Evolutionary conservation across 192 early-diverging fungal genomes (phyloP).

Genomic region (Backusella liffmaniae): DNA sequence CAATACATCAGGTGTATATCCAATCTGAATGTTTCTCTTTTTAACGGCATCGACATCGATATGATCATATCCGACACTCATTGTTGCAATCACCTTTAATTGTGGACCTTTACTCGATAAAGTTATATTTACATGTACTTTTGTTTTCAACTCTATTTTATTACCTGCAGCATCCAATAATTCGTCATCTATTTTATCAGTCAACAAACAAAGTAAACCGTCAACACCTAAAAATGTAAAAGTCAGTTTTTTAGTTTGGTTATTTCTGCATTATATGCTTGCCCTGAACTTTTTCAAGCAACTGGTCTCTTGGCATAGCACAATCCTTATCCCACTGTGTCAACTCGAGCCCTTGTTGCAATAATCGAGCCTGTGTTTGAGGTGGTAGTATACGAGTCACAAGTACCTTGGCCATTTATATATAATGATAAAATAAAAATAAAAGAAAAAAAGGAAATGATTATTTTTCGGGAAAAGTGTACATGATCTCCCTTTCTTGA

Average conservation of each 20-base stretch:
- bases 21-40: constrained; percentile 57
- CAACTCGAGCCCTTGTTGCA: constrained; percentile 42
- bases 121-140: no score
- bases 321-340: constrained; percentile 53
- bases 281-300: constrained; percentile 50
- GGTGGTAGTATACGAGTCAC: constrained; percentile 34
- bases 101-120: constrained; percentile 33
- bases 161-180: constrained; percentile 64
- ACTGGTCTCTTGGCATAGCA: constrained; percentile 46
- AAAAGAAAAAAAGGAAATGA: neutral
- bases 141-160: neutral
- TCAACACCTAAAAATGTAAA: constrained; percentile 36
- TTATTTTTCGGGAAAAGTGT: neutral
- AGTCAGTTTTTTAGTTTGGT: neutral
- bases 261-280: neutral
- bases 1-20: constrained; percentile 84
- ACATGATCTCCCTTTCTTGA: neutral
- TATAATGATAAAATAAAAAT: neutral
- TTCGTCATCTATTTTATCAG: constrained; percentile 74
- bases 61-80: constrained; percentile 85
- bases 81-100: constrained; percentile 73
- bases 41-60: constrained; percentile 58
- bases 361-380: constrained; percentile 22
- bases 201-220: constrained; percentile 65
- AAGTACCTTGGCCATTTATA: constrained; percentile 17